These are phyloP conservation scores for Hypoxylon sp. DNA, from an alignment of 2,329 filamentous ascomycete genomes.

Conservation along the genomic window DNA sequence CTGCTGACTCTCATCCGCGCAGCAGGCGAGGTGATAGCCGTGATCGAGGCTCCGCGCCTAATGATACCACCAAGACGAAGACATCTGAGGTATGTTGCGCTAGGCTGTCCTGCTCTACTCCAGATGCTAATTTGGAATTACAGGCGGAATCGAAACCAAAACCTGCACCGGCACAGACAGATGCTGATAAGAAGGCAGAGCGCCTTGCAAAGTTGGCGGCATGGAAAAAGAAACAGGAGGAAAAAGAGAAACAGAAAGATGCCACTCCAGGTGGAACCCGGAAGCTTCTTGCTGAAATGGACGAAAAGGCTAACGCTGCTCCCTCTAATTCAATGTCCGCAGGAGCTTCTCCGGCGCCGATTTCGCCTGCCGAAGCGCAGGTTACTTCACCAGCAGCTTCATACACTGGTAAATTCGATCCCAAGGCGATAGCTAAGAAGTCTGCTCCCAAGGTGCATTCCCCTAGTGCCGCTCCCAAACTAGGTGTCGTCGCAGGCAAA, in stretches of 20 bases:
- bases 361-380: constrained; percentile 64
- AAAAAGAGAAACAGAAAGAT: constrained; percentile 80
- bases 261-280: constrained; percentile 75
- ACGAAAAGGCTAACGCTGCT: constrained; percentile 73
- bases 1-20: constrained; percentile 78
- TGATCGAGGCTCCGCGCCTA: constrained; percentile 65
- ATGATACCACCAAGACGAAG: constrained; percentile 65
- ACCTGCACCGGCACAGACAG: constrained; percentile 68
- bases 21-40: constrained; percentile 76
- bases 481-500: constrained; percentile 64
- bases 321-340: constrained; percentile 65
- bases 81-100: constrained; percentile 69
- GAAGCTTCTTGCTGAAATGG: constrained; percentile 80
- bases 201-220: constrained; percentile 85
- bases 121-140: constrained; percentile 47
- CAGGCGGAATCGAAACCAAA: constrained; percentile 69
- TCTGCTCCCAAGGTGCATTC: constrained; percentile 71
- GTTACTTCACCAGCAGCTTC: constrained; percentile 68
- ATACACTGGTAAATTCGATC: constrained; percentile 86
- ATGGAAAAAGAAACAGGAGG: constrained; percentile 92
- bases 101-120: not conserved
- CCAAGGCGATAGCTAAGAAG: constrained; percentile 88
- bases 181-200: constrained; percentile 84
- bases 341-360: constrained; percentile 63
- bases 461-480: constrained; percentile 67